Conservation (phyloP, 2,329 filamentous ascomycete species). For the Lachnellula suecica region DNA sequence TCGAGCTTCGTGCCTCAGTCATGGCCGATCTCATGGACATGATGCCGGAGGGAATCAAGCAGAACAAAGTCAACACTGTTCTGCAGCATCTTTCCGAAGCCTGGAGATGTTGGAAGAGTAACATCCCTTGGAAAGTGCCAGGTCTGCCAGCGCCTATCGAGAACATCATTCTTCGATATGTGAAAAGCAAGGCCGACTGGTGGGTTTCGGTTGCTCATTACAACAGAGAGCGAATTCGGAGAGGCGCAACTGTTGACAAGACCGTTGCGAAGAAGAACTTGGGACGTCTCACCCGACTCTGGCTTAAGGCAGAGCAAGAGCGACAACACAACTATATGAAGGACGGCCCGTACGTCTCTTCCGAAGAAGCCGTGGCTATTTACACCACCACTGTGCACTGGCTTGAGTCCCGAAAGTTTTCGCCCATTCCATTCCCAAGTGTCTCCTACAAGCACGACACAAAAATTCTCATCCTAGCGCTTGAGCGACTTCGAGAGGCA, state of each 20-base stretch:
- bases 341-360: conserved; percentile 96
- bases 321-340: conserved; percentile 99
- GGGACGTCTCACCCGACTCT: conserved; percentile 87
- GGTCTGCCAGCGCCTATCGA: conserved; percentile 95
- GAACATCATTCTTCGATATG: conserved; percentile 97
- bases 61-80: conserved; percentile 98
- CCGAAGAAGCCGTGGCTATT: conserved; percentile 96
- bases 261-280: conserved; percentile 99
- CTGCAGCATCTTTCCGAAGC: conserved; percentile 96
- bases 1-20: conserved; percentile 94
- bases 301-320: conserved; percentile 98
- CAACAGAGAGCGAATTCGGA: conserved; percentile 93
- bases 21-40: conserved; percentile 99
- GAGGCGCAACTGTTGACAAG: conserved; percentile 97
- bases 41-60: conserved; percentile 99
- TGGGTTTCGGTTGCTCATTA: conserved; percentile 99
- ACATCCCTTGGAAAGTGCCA: conserved; percentile 99
- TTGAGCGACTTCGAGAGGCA: conserved; percentile 89
- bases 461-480: conserved; percentile 93
- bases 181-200: conserved; percentile 99
- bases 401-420: conserved; percentile 97
- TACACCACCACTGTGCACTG: conserved; percentile 99
- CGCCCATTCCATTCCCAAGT: conserved; percentile 96
- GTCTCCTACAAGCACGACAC: conserved; percentile 99
- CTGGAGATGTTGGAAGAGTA: conserved; percentile 99